These are phyloP conservation scores for Termitomyces sp. DNA, from an alignment of 768 basidiomycete species.

Conservation along the genomic window DNA sequence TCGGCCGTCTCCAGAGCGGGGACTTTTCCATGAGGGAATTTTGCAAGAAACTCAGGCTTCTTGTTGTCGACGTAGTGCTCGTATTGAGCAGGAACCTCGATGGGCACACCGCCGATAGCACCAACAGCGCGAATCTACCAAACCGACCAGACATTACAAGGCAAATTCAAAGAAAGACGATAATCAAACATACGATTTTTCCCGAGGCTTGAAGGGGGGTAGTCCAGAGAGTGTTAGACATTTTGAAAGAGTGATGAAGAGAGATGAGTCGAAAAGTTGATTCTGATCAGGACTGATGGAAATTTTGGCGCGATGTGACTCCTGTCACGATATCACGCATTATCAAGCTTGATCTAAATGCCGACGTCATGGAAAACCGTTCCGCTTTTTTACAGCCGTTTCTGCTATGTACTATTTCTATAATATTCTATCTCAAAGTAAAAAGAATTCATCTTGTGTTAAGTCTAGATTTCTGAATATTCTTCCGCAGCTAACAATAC, in stretches of 20 bases:
- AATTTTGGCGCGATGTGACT: neutral
- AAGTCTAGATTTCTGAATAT: no score
- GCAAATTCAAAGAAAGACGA: neutral
- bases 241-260: constrained; percentile 29
- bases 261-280: constrained; percentile 14
- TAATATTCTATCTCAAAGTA: no score
- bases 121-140: constrained; percentile 52
- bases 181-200: constrained; percentile 45
- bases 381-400: no score
- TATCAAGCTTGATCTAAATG: no score
- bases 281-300: neutral
- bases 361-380: no score
- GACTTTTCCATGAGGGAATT: constrained; percentile 82
- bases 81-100: constrained; percentile 53
- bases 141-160: constrained; percentile 1
- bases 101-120: constrained; percentile 54
- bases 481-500: no score
- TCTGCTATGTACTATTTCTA: no score
- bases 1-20: constrained; percentile 77
- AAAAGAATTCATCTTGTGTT: no score
- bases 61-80: constrained; percentile 65
- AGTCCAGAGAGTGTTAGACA: constrained; percentile 62
- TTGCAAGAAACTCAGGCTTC: constrained; percentile 62
- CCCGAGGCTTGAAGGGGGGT: constrained; percentile 35
- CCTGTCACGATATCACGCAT: neutral